phyloP scores from a whole-genome alignment of 129 eudicot genomes.

The Mikania micrantha region DNA sequence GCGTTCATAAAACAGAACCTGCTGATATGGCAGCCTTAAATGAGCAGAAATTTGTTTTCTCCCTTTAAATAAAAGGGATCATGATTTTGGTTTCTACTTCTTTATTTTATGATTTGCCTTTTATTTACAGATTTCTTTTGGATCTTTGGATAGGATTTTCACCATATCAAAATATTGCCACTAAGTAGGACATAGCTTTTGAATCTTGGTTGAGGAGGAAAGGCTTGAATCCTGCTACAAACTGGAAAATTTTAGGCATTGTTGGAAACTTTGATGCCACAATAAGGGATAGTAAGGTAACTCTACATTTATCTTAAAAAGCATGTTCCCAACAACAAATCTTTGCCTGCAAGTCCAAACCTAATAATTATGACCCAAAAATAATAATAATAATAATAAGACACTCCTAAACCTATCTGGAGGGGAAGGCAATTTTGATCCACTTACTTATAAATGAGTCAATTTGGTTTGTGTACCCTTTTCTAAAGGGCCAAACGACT shows the following conservation, averaged over 20 bases:
- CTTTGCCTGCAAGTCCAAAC: no score
- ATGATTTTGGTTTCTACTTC: constrained; percentile 8
- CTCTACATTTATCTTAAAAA: not conserved
- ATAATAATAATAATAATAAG: no score
- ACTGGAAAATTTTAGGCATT: constrained; percentile 61
- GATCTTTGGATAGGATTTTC: constrained; percentile 90
- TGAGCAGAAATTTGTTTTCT: not conserved
- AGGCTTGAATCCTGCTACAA: constrained; percentile 70
- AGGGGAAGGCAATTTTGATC: no score
- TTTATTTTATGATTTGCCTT: constrained; percentile 14
- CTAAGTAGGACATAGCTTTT: constrained; percentile 79
- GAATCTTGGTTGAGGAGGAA: constrained; percentile 92
- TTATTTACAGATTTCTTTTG: constrained; percentile 70
- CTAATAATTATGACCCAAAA: no score
- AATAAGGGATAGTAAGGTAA: not conserved
- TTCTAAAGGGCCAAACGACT: no score
- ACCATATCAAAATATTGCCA: constrained; percentile 74
- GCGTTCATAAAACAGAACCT: constrained; percentile 22
- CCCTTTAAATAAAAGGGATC: not conserved
- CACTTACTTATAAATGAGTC: not conserved
- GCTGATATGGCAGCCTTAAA: not conserved
- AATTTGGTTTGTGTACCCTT: not conserved
- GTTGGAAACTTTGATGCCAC: constrained; percentile 45
- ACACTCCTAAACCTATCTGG: no score
- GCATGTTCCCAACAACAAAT: no score